Conservation (phyloP, 352 stramenopile genomes). For the Phytophthora europaea region DNA sequence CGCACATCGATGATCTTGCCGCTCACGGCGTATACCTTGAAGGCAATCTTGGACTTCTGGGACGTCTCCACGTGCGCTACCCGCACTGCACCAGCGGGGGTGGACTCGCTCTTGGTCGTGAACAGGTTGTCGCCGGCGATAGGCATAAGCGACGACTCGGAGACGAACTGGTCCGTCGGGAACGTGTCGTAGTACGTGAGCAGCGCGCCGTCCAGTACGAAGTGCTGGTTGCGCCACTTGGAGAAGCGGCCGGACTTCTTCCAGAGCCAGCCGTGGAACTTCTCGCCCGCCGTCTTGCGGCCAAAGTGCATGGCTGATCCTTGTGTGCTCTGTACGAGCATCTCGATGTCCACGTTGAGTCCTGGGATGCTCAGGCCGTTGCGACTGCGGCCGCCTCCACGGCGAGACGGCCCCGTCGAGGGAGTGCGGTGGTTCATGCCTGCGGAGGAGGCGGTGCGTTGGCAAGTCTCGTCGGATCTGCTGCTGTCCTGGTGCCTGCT, state of each 20-base stretch:
- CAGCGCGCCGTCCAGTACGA: constrained; percentile 81
- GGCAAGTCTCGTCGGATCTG: constrained; percentile 22
- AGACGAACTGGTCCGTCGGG: constrained; percentile 83
- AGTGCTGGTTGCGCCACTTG: constrained; percentile 89
- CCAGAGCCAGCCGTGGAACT: constrained; percentile 88
- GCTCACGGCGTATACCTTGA: constrained; percentile 86
- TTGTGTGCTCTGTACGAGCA: constrained; percentile 87
- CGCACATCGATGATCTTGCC: constrained; percentile 88
- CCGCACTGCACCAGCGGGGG: constrained; percentile 71
- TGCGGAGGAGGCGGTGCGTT: constrained; percentile 13
- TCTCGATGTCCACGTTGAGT: constrained; percentile 85
- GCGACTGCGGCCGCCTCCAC: constrained; percentile 17
- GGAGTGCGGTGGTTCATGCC: constrained; percentile 51
- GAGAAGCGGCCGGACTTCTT: constrained; percentile 84
- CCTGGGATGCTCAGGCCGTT: constrained; percentile 44
- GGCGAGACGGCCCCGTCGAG: constrained; percentile 22
- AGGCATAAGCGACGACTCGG: constrained; percentile 61
- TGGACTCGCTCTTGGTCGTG: constrained; percentile 78
- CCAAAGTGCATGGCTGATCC: constrained; percentile 77
- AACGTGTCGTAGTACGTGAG: constrained; percentile 89
- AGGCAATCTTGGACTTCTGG: constrained; percentile 81
- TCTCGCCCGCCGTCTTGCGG: constrained; percentile 68
- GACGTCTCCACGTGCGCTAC: constrained; percentile 84
- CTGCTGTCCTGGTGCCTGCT: constrained; percentile 11
- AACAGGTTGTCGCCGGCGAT: constrained; percentile 76